A percentile compares a stretch with the other conserved stretches of the same genome.
Evolutionary conservation across 345 rosid genomes (phyloP).

Genomic region (Citrus maxima): DNA sequence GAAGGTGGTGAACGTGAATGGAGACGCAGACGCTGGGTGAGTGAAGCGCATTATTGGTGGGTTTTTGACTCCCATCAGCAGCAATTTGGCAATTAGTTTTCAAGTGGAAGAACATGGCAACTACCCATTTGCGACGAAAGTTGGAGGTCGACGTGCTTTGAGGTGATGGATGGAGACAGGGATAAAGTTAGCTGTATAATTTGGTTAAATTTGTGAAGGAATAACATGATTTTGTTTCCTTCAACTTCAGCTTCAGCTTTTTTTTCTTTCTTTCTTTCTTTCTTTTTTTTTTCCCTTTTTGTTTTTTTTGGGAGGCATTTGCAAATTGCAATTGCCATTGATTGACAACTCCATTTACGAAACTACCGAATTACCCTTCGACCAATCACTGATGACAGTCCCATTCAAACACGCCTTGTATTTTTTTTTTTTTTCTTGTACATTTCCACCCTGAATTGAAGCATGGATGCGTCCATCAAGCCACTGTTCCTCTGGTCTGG

Average conservation of each 20-base stretch:
- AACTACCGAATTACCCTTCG: conserved; percentile 38
- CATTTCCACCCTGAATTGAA: not conserved
- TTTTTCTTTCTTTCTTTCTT: no score
- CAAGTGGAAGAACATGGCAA: not conserved
- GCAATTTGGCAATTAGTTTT: not conserved
- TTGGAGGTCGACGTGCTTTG: conserved; percentile 16
- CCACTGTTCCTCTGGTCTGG: no score
- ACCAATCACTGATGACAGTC: not conserved
- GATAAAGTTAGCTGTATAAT: conserved; percentile 6
- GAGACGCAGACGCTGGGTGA: no score
- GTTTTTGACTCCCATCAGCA: not conserved
- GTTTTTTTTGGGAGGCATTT: not conserved
- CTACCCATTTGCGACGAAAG: not conserved
- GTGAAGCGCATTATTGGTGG: not conserved
- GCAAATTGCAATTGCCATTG: conserved; percentile 17
- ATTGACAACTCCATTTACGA: conserved; percentile 49
- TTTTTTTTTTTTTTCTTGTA: not conserved
- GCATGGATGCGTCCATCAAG: not conserved
- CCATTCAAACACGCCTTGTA: not conserved
- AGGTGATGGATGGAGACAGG: conserved; percentile 32
- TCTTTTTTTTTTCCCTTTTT: not conserved
- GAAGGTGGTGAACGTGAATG: no score
- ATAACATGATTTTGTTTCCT: conserved; percentile 52
- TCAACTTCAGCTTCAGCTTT: not conserved
- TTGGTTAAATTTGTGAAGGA: conserved; percentile 26